Evolutionary conservation across 2,329 filamentous ascomycete genomes (phyloP).

Genomic region (Didymella segeticola): DNA sequence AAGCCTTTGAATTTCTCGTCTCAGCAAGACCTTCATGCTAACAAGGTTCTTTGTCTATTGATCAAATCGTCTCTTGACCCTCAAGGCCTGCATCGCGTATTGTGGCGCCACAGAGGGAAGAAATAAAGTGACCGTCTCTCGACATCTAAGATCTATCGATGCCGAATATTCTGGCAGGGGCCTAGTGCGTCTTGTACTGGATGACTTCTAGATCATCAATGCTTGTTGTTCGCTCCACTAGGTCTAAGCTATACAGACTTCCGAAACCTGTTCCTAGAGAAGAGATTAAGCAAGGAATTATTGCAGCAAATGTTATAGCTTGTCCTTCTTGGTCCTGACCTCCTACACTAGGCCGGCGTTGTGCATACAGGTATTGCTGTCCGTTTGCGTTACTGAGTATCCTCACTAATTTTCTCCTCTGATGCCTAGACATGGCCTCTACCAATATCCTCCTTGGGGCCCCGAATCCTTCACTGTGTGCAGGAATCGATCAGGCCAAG

Average conservation of each 20-base stretch:
- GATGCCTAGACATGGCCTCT: background rate
- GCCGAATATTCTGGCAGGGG: background rate
- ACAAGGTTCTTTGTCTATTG: background rate
- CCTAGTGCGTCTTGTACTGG: conserved; percentile 4
- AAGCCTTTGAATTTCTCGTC: background rate
- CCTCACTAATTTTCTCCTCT: background rate
- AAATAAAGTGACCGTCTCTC: conserved; percentile 1
- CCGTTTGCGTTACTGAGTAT: background rate
- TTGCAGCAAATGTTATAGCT: background rate
- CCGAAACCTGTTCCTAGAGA: conserved; percentile 2
- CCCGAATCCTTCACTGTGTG: background rate
- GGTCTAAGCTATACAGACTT: conserved; percentile 1
- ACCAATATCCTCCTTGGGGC: background rate
- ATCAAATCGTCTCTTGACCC: background rate
- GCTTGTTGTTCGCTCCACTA: conserved; percentile 5
- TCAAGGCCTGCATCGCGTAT: conserved; percentile 3
- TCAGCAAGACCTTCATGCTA: background rate
- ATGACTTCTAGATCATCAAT: conserved; percentile 9
- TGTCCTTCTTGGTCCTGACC: background rate
- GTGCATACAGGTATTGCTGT: conserved; percentile 4
- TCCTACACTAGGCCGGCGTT: conserved; percentile 3
- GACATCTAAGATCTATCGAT: background rate
- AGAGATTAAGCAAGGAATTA: background rate
- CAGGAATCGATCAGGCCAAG: background rate
- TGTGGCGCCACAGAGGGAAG: background rate